Evolutionary conservation across 306 rosid genomes (phyloP).

Genomic region (Psophocarpus tetragonolobus): DNA sequence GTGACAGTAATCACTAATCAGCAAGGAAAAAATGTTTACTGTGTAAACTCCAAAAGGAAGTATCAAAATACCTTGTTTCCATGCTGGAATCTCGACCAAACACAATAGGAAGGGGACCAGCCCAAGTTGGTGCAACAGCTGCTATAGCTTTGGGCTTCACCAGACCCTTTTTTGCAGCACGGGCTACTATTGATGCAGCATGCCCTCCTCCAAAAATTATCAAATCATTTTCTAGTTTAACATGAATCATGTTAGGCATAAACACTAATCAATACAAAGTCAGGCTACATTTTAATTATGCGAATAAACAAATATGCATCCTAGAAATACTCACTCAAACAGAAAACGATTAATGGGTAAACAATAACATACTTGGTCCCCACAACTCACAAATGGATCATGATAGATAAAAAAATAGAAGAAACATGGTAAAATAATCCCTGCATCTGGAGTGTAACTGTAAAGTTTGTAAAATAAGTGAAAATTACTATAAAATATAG

Average conservation of each 20-base stretch:
- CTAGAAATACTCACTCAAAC: constrained; percentile 4
- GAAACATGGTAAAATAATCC: constrained; percentile 11
- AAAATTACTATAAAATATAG: constrained; percentile 2
- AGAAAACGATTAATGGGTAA: constrained; percentile 21
- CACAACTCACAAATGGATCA: neutral
- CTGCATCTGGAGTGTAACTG: neutral
- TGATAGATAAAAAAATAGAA: neutral
- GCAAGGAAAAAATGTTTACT: neutral
- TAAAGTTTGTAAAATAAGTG: too few relatives aligned
- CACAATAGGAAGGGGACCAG: constrained; percentile 97
- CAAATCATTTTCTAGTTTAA: constrained; percentile 63
- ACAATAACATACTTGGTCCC: neutral
- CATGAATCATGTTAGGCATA: constrained; percentile 30
- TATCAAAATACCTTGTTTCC: constrained; percentile 72
- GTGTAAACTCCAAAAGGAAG: neutral
- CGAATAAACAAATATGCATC: neutral
- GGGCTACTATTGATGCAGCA: constrained; percentile 69
- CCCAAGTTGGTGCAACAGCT: constrained; percentile 95
- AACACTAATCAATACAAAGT: neutral
- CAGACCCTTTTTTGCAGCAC: constrained; percentile 81
- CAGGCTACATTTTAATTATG: neutral
- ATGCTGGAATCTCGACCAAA: constrained; percentile 94
- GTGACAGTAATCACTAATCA: neutral
- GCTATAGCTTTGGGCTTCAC: constrained; percentile 86
- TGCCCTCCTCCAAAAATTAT: constrained; percentile 94